Base-by-base conservation (phyloP, 495 filamentous ascomycete species). In the Penicillium mononematosum region DNA sequence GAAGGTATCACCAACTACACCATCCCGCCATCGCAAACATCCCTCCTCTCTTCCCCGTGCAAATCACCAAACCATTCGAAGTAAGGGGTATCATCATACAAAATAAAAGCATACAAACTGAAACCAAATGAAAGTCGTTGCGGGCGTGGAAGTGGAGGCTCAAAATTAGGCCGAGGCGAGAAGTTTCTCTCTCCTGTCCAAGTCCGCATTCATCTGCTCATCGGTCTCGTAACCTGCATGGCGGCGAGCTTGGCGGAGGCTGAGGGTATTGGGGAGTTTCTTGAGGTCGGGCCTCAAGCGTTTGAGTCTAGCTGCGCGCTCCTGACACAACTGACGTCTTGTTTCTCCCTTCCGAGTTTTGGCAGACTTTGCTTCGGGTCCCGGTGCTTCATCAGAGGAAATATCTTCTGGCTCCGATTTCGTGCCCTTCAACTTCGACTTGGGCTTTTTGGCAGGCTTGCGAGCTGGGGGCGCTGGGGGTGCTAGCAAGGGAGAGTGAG, bases 161-260 rank as follows among this genome's bases (percentile, higher is more conserved):
- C 12, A 20, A n/a, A 16, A 3, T 22, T 43, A 53, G 3, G 17
- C 25, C 11, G 38, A 41, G n/a, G 38, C 38, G 25, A 43, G 27
- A 32, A 60, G 36, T 25, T 45, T 61, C 48, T 71, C 70, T 17
- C 67, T 57, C 22, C 34, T 24, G 4, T 56, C 52, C 10, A 74
- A 61, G 31, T 72, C 70, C 54, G 55, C 53, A 19, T 71, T 62
- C 65, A 75, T 71, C 42, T 70, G 59, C 31, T 62, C 64, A 34
- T 68, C 60, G 16, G 58, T 61, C 39, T 67, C 63, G 44, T 75
- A 75, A 10, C 68, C 69, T 2, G 62, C 65, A 20, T 71, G 61
- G 22, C 48, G 59, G 20, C 71, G 27, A n/a, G 68, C 66, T 48
- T 69, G 59, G 6, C 65, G 56, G 24, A 67, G 62, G 43, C 58